Base-by-base conservation (phyloP, 352 stramenopile genomes). In the Lagenidium sp. region DNA sequence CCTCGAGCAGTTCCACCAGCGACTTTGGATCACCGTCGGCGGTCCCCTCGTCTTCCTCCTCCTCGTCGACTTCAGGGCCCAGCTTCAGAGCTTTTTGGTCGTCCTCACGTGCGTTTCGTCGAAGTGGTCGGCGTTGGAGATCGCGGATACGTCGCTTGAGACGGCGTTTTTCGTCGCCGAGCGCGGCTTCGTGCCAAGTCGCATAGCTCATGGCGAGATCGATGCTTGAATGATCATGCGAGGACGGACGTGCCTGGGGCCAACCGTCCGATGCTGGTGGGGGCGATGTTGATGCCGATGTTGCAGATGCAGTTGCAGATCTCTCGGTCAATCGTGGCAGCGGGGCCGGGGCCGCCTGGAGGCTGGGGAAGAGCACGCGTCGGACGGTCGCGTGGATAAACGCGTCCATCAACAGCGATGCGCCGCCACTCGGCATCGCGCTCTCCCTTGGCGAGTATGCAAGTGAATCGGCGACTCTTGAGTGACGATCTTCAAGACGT, bases 311-410 rank as follows among this genome's bases (percentile, higher is more conserved):
- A 36, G 21, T 32, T 40, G 29, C 32, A 16, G 16, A 13, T 2
- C 3, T 12, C 10, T 11, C 5, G 7, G 15, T 24, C 16, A 19
- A 6, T 36, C 2, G 2, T 60, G 55, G 26, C 37, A n/a, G n/a
- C n/a, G n/a, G n/a, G n/a, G n/a, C n/a, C n/a, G n/a, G n/a, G n/a
- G n/a, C n/a, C n/a, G n/a, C n/a, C n/a, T n/a, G n/a, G n/a, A n/a
- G n/a, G n/a, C n/a, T n/a, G n/a, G n/a, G 21, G 36, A 82, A 77
- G 26, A 79, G 40, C 44, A 82, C 54, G 12, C 35, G 23, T n/a
- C 44, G 46, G 44, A 86, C 71, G 15, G 68, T 80, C 45, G 55
- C 44, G 21, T 46, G 23, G 7, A 82, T 36, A 22, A 86, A 55
- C 25, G 19, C 35, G 21, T 85, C 73, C 28, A 82, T 35, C 4